phyloP scores from a whole-genome alignment of 2,329 filamentous ascomycete genomes.

The Calonectria hongkongensis region DNA sequence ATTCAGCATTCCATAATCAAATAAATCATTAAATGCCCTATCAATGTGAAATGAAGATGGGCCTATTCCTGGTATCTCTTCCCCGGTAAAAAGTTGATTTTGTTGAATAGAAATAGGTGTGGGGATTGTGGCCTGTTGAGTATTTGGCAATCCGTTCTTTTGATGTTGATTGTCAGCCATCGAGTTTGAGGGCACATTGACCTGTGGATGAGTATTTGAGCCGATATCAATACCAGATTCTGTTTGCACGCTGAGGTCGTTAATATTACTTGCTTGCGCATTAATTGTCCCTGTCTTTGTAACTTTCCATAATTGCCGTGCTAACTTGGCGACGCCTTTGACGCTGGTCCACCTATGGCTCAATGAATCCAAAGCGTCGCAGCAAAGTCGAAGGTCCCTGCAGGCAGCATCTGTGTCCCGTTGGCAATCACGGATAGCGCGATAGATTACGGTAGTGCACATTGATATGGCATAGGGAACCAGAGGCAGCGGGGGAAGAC shows the following conservation, averaged over 20 bases:
- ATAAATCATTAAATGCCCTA: slow-evolving; percentile 33
- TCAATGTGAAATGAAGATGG: slow-evolving; percentile 25
- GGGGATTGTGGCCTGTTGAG: not conserved
- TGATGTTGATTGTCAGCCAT: not conserved
- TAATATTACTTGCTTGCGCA: not conserved
- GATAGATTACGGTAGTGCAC: slow-evolving; percentile 42
- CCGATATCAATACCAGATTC: not conserved
- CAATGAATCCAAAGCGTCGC: slow-evolving; percentile 35
- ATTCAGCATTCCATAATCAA: slow-evolving; percentile 37
- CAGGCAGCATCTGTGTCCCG: slow-evolving; percentile 30
- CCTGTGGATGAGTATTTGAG: not conserved
- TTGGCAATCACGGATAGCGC: slow-evolving; percentile 35
- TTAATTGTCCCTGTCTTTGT: not conserved
- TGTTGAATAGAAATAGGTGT: slow-evolving; percentile 22
- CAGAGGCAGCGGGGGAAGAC: slow-evolving; percentile 35
- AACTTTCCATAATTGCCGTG: slow-evolving; percentile 27
- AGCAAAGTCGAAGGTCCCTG: slow-evolving; percentile 38
- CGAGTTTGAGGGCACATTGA: not conserved
- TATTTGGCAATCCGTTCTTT: not conserved
- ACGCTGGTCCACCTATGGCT: slow-evolving; percentile 39
- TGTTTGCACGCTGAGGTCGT: not conserved
- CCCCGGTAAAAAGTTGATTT: slow-evolving; percentile 11
- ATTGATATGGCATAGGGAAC: slow-evolving; percentile 41
- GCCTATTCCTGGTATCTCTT: slow-evolving; percentile 1
- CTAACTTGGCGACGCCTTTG: slow-evolving; percentile 36